Evolutionary conservation across 1,284 basidiomycete species (phyloP).

Genomic region (Ganoderma leucocontextum): DNA sequence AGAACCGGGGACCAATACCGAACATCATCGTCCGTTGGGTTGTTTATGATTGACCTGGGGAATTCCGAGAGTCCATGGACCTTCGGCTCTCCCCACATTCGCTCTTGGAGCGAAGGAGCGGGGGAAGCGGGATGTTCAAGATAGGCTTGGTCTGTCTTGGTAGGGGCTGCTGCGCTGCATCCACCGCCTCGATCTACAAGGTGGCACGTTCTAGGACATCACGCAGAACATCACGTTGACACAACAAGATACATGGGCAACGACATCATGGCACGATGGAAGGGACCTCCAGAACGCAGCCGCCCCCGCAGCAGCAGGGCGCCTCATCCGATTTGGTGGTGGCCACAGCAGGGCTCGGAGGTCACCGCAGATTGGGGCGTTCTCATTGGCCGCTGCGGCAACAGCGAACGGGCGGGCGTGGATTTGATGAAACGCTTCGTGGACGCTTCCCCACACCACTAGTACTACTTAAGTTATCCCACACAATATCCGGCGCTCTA

Average conservation of each 20-base stretch:
- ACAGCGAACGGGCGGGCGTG: constrained; percentile 15
- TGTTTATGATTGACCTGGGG: not conserved
- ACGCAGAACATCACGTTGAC: not conserved
- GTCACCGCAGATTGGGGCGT: not conserved
- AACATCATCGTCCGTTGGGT: not conserved
- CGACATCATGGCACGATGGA: constrained; percentile 2
- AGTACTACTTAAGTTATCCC: constrained; percentile 13
- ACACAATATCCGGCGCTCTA: constrained; percentile 15
- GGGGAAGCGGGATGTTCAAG: not conserved
- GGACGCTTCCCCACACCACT: constrained; percentile 15
- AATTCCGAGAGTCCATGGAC: not conserved
- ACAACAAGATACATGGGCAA: not conserved
- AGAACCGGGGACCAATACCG: not conserved
- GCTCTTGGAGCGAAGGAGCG: constrained; percentile 3
- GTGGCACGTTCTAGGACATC: constrained; percentile 2
- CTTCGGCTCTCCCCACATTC: not conserved
- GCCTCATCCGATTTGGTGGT: not conserved
- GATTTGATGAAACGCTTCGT: constrained; percentile 26
- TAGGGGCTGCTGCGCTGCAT: constrained; percentile 1
- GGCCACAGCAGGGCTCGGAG: not conserved
- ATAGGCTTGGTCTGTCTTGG: constrained; percentile 15
- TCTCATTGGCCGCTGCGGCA: constrained; percentile 6
- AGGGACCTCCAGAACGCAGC: not conserved
- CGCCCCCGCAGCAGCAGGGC: not conserved
- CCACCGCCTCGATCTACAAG: constrained; percentile 9